A percentile compares a stretch with the other conserved stretches of the same genome.
Conservation (phyloP, 441 rosid genomes). For the Euphorbia schlechtendalii region DNA sequence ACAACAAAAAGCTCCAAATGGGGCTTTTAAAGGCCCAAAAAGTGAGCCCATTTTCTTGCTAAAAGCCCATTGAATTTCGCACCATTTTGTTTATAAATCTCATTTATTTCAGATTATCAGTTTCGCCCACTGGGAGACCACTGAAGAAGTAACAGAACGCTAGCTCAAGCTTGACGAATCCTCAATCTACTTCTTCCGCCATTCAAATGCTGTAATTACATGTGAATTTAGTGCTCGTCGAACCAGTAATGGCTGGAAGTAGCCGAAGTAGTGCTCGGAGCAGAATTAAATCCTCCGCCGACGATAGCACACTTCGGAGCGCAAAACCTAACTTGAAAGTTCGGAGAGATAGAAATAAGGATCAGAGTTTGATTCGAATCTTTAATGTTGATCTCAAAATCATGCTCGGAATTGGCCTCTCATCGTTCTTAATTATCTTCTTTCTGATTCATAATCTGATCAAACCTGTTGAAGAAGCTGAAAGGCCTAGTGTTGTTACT, state of each 20-base stretch:
- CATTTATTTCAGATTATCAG: neutral
- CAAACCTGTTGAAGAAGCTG: slow-evolving; percentile 28
- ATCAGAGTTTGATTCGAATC: slow-evolving; percentile 41
- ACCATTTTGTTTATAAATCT: neutral
- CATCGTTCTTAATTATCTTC: slow-evolving; percentile 35
- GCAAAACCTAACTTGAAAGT: slow-evolving; percentile 25
- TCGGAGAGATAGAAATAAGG: slow-evolving; percentile 35
- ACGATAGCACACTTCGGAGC: slow-evolving; percentile 22
- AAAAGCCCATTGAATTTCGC: neutral
- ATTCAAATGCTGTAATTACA: neutral
- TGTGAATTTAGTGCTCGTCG: neutral
- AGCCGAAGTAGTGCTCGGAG: slow-evolving; percentile 51
- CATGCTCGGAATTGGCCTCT: slow-evolving; percentile 36
- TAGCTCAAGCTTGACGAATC: neutral
- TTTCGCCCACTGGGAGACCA: neutral
- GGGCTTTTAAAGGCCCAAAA: neutral
- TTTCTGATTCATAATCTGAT: slow-evolving; percentile 41
- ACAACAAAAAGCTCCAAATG: no score
- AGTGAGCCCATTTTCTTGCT: neutral
- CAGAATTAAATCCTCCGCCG: slow-evolving; percentile 40
- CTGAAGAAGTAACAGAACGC: neutral
- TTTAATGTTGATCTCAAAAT: slow-evolving; percentile 42
- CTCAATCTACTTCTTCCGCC: neutral
- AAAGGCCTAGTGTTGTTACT: slow-evolving; percentile 66
- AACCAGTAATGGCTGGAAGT: slow-evolving; percentile 48